A percentile compares a stretch with the other conserved stretches of the same genome.
Conservation (phyloP, 2,329 filamentous ascomycete genomes). For the Hirsutella rhossiliensis region DNA sequence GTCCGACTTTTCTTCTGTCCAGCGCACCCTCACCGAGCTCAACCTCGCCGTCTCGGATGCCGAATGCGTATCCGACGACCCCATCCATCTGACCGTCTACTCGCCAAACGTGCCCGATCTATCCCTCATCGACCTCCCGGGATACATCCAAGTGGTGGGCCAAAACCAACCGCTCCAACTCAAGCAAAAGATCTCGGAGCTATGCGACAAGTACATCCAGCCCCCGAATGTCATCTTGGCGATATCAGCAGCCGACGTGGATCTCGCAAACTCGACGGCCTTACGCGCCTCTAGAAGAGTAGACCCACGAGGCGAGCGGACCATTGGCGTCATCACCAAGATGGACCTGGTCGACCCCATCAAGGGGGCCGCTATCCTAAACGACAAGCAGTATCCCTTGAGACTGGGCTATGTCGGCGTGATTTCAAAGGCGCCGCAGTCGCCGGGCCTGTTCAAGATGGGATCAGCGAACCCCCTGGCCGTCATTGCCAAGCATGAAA, state of each 20-base stretch:
- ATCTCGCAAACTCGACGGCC: slow-evolving; percentile 91
- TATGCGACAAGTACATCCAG: slow-evolving; percentile 98
- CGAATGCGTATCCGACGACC: slow-evolving; percentile 92
- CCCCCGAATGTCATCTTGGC: slow-evolving; percentile 92
- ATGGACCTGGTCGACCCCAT: slow-evolving; percentile 90
- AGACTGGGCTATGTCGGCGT: slow-evolving; percentile 95
- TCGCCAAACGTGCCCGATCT: slow-evolving; percentile 92
- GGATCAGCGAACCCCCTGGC: slow-evolving; percentile 68
- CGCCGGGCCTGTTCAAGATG: slow-evolving; percentile 68
- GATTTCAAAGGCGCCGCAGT: slow-evolving; percentile 65
- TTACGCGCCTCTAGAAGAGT: slow-evolving; percentile 81
- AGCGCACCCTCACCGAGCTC: slow-evolving; percentile 86
- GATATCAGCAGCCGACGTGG: slow-evolving; percentile 94
- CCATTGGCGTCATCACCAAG: slow-evolving; percentile 97
- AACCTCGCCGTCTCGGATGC: slow-evolving; percentile 84
- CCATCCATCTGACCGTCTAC: slow-evolving; percentile 90
- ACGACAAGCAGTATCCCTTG: slow-evolving; percentile 85
- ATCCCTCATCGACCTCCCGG: slow-evolving; percentile 89
- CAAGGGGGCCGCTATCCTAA: slow-evolving; percentile 67
- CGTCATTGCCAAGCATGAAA: slow-evolving; percentile 79
- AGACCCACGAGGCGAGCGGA: slow-evolving; percentile 87
- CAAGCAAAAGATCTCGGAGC: slow-evolving; percentile 89
- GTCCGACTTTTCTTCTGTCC: slow-evolving; percentile 83
- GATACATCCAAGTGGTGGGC: slow-evolving; percentile 92
- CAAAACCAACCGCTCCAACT: slow-evolving; percentile 82